These are phyloP conservation scores for Pyricularia pennisetigena DNA, from an alignment of 2,329 filamentous ascomycete species.

Conservation along the genomic window DNA sequence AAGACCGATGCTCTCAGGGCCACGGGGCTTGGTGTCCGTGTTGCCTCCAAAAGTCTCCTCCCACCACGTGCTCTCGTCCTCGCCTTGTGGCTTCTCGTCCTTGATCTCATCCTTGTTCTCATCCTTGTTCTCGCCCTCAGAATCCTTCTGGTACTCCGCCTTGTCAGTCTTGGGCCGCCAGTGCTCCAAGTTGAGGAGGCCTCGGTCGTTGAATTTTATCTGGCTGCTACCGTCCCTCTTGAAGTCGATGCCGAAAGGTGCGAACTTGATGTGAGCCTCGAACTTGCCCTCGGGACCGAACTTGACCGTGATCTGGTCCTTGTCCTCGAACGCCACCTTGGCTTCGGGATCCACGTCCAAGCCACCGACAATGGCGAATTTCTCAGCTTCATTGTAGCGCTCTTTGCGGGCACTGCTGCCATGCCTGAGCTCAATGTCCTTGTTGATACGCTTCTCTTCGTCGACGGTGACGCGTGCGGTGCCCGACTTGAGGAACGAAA, in stretches of 20 bases:
- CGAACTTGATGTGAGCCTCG: constrained; percentile 73
- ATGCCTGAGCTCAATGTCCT: constrained; percentile 80
- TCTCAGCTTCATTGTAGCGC: constrained; percentile 83
- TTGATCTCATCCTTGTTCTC: constrained; percentile 19
- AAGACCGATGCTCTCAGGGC: constrained; percentile 82
- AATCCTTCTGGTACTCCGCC: constrained; percentile 33
- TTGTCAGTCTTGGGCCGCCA: constrained; percentile 82
- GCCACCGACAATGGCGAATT: constrained; percentile 80
- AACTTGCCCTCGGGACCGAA: constrained; percentile 71
- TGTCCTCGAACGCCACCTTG: constrained; percentile 54
- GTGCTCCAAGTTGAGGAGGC: constrained; percentile 86
- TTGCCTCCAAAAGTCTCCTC: constrained; percentile 93
- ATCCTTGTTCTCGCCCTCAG: constrained; percentile 21
- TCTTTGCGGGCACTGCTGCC: constrained; percentile 80
- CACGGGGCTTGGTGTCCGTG: constrained; percentile 89
- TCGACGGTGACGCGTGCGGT: constrained; percentile 81
- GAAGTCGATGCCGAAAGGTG: constrained; percentile 80
- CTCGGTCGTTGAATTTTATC: constrained; percentile 82
- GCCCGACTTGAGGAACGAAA: constrained; percentile 85
- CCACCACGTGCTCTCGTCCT: constrained; percentile 93
- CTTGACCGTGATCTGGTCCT: constrained; percentile 60
- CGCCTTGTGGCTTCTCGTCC: constrained; percentile 30
- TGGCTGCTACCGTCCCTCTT: constrained; percentile 73
- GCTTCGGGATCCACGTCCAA: constrained; percentile 67
- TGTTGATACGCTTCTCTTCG: constrained; percentile 81